These are phyloP conservation scores for Phytophthora hibernalis DNA, from an alignment of 352 stramenopile genomes.

Conservation along the genomic window DNA sequence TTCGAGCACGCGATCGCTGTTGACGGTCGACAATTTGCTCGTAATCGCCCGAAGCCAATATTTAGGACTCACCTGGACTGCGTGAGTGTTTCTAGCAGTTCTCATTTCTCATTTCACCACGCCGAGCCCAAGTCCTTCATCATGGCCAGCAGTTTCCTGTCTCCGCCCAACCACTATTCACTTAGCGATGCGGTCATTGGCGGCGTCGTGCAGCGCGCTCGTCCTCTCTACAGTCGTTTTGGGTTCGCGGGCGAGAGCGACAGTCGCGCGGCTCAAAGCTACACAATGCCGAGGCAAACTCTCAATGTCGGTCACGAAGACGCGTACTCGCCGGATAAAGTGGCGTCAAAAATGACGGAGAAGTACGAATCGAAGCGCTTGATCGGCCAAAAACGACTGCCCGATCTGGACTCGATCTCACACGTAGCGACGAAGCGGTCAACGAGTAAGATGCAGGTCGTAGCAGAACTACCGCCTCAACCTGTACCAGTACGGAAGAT, in stretches of 20 bases:
- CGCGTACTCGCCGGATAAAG: neutral
- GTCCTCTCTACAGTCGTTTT: neutral
- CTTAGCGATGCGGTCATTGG: conserved; percentile 4
- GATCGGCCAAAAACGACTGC: neutral
- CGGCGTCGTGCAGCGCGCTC: neutral
- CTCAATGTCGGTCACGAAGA: neutral
- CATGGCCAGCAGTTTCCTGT: conserved; percentile 6
- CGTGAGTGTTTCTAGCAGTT: neutral
- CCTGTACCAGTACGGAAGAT: neutral
- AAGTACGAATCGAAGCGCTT: neutral
- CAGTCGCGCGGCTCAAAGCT: neutral
- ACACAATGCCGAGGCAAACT: neutral
- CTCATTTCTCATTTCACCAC: conserved; percentile 12
- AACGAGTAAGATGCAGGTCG: neutral
- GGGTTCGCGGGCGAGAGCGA: neutral
- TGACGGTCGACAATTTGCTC: conserved; percentile 5
- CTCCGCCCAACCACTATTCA: neutral
- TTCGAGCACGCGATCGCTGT: conserved; percentile 19
- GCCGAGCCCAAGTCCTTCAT: neutral
- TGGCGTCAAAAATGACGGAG: neutral
- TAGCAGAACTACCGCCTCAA: neutral
- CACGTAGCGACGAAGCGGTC: neutral
- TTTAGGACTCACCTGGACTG: conserved; percentile 1
- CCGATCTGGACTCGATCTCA: neutral
- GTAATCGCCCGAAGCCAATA: conserved; percentile 7